Conservation (phyloP, 2,329 filamentous ascomycete genomes). For the Fonsecaea monophora region DNA sequence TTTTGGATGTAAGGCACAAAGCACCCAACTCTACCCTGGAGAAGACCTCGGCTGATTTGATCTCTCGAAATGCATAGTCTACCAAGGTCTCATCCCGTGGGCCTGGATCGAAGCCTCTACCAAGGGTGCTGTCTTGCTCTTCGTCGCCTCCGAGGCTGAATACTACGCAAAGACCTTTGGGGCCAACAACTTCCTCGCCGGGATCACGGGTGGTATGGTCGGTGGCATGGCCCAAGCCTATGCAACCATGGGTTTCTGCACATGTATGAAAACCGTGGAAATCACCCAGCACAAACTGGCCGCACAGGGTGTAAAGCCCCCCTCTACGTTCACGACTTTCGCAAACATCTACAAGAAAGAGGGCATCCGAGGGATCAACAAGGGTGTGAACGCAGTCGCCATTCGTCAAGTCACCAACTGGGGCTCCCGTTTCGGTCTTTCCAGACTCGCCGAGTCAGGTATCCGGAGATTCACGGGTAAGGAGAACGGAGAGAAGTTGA, state of each 20-base stretch:
- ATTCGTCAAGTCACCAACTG: conserved; percentile 99
- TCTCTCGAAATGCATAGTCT: conserved; percentile 66
- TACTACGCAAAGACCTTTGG: conserved; percentile 86
- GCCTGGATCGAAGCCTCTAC: conserved; percentile 99
- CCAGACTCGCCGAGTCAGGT: conserved; percentile 84
- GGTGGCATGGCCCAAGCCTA: conserved; percentile 98
- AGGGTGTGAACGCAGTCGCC: conserved; percentile 96
- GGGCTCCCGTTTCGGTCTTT: conserved; percentile 94
- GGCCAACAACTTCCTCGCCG: conserved; percentile 83
- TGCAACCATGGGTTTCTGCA: conserved; percentile 99
- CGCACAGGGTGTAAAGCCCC: conserved; percentile 79
- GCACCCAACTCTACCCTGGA: conserved; percentile 30
- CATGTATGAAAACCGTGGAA: conserved; percentile 99
- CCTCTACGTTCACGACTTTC: conserved; percentile 92
- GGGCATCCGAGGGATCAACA: conserved; percentile 95
- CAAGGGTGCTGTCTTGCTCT: conserved; percentile 98
- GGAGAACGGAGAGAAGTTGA: conserved; percentile 77
- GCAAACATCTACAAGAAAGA: conserved; percentile 96
- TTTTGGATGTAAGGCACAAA: conserved; percentile 80
- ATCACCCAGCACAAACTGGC: conserved; percentile 98
- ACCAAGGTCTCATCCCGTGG: conserved; percentile 99
- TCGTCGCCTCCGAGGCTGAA: conserved; percentile 97
- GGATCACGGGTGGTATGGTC: conserved; percentile 88
- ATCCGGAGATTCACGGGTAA: conserved; percentile 83
- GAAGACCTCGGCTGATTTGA: conserved; percentile 31